phyloP scores from a whole-genome alignment of 1,139 yeast species.

The Protomyces gravidus region DNA sequence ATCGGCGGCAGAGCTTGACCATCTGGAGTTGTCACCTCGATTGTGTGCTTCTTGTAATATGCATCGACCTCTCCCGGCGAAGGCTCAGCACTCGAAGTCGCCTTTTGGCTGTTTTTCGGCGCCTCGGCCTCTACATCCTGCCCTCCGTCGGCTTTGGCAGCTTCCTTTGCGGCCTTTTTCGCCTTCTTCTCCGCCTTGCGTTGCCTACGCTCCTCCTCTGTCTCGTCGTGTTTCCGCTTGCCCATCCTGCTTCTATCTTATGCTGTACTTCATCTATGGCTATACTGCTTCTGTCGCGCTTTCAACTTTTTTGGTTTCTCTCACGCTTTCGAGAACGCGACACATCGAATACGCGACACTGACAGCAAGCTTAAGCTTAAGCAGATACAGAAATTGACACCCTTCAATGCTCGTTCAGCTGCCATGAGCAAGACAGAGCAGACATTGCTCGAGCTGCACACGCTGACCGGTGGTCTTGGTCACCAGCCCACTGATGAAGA shows the following conservation, averaged over 20 bases:
- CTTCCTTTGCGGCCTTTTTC: constrained; percentile 43
- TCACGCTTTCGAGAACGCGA: neutral
- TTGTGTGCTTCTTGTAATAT: constrained; percentile 68
- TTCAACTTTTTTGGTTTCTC: neutral
- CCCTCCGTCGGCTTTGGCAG: constrained; percentile 36
- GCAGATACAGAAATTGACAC: too few species aligned
- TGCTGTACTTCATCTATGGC: constrained; percentile 38
- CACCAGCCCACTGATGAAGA: too few species aligned
- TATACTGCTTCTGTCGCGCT: neutral
- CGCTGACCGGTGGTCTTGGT: neutral
- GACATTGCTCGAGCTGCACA: neutral
- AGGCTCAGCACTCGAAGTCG: constrained; percentile 41
- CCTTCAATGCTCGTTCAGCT: too few species aligned
- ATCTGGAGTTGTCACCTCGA: constrained; percentile 68
- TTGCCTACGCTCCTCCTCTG: constrained; percentile 46
- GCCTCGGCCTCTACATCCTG: constrained; percentile 25
- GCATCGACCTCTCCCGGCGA: constrained; percentile 47
- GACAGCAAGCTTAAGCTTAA: too few species aligned
- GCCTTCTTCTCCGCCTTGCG: constrained; percentile 48
- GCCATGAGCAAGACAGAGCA: neutral
- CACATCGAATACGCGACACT: too few species aligned
- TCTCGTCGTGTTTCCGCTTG: constrained; percentile 46
- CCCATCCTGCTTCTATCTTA: constrained; percentile 38
- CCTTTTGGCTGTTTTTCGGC: constrained; percentile 24
- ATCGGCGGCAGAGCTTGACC: constrained; percentile 59